A percentile compares a stretch with the other conserved stretches of the same genome.
Evolutionary conservation across 2,329 filamentous ascomycete species (phyloP).

Genomic region (Leptographium wingfieldii): DNA sequence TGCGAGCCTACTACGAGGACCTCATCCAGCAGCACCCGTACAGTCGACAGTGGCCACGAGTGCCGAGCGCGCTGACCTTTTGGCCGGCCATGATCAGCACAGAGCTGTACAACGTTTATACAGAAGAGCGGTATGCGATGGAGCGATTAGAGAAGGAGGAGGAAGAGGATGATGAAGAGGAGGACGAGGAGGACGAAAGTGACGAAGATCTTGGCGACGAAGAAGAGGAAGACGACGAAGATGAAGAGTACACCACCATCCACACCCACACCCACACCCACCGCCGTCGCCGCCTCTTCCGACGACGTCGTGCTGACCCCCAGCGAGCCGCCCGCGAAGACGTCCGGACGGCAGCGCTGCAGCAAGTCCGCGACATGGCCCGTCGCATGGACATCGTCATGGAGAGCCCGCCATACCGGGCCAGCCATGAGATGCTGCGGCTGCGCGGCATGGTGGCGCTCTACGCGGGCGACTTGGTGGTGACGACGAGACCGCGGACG

Average conservation of each 20-base stretch:
- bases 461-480: slow-evolving; percentile 58
- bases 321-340: slow-evolving; percentile 23
- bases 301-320: not conserved
- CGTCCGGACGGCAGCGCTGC: slow-evolving; percentile 39
- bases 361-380: slow-evolving; percentile 49
- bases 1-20: slow-evolving; percentile 57
- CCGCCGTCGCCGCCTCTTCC: not conserved
- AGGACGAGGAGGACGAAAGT: slow-evolving; percentile 13
- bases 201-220: slow-evolving; percentile 13
- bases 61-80: slow-evolving; percentile 59
- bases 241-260: not conserved
- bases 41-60: slow-evolving; percentile 44
- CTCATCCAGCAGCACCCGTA: slow-evolving; percentile 68
- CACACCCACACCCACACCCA: no score
- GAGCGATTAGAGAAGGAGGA: slow-evolving; percentile 22
- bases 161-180: slow-evolving; percentile 8
- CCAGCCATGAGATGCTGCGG: slow-evolving; percentile 52
- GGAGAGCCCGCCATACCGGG: slow-evolving; percentile 56
- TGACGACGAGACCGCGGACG: slow-evolving; percentile 25
- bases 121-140: slow-evolving; percentile 38
- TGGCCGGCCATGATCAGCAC: slow-evolving; percentile 69
- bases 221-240: not conserved
- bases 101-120: slow-evolving; percentile 65
- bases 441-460: slow-evolving; percentile 62
- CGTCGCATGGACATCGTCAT: slow-evolving; percentile 59